Percentiles rank a stretch among this genome's conserved stretches.
Evolutionary conservation across 306 rosid species (phyloP).

Genomic region (Phaseolus lunatus): DNA sequence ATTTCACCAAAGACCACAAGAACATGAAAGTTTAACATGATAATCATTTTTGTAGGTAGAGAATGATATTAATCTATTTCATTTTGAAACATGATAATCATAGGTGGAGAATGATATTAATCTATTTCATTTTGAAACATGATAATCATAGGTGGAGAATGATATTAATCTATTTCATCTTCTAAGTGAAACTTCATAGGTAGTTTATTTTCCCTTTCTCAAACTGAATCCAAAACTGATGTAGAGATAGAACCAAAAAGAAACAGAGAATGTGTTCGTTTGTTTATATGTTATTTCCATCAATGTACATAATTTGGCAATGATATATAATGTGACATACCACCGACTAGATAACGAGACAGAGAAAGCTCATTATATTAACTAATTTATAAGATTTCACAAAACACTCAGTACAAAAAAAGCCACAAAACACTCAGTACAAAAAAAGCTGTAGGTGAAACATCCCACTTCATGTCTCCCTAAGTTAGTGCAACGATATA

Average conservation of each 20-base stretch:
- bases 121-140: no score
- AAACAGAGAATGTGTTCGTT: neutral
- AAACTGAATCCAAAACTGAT: neutral
- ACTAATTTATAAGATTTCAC: conserved; percentile 23
- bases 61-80: no score
- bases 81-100: no score
- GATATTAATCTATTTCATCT: no score
- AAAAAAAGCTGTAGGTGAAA: neutral
- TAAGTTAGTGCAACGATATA: neutral
- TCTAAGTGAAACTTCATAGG: neutral
- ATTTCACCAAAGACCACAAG: no score
- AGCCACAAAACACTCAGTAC: neutral
- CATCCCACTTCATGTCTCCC: conserved; percentile 9
- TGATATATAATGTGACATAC: conserved; percentile 1
- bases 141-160: no score
- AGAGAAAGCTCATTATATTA: neutral
- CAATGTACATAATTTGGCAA: neutral
- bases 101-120: no score
- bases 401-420: neutral
- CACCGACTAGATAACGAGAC: conserved; percentile 24
- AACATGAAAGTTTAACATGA: no score
- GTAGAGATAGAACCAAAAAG: neutral
- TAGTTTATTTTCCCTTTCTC: neutral
- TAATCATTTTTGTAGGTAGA: no score
- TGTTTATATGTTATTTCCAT: neutral